These are phyloP conservation scores for Venturia pyrina DNA, from an alignment of 2,329 filamentous ascomycete species.

Conservation along the genomic window DNA sequence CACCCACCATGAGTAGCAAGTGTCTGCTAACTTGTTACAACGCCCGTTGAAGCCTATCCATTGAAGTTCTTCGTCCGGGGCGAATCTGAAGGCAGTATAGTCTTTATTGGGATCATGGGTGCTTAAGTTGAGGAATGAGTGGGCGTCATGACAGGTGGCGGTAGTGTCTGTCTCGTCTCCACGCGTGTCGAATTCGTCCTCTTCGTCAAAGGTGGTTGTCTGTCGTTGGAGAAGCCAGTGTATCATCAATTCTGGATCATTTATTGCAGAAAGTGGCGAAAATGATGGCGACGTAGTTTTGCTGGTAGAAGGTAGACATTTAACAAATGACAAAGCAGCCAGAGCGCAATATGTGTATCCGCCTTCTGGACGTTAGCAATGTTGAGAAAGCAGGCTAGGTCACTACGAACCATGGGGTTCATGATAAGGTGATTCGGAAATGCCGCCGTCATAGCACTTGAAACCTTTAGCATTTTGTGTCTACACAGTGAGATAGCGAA, in stretches of 20 bases:
- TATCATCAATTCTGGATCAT: conserved; percentile 29
- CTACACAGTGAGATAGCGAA: neutral
- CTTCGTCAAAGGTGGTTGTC: conserved; percentile 26
- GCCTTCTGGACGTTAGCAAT: conserved; percentile 37
- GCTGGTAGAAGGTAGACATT: conserved; percentile 38
- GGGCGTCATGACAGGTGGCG: conserved; percentile 30
- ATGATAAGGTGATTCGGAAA: conserved; percentile 66
- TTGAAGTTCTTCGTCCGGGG: conserved; percentile 42
- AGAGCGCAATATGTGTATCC: conserved; percentile 89
- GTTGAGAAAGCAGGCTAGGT: neutral
- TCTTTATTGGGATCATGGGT: conserved; percentile 17
- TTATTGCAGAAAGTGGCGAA: conserved; percentile 18
- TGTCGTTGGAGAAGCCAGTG: conserved; percentile 39
- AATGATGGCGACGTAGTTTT: neutral
- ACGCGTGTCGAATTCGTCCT: conserved; percentile 32
- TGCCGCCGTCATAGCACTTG: conserved; percentile 75
- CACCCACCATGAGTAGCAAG: conserved; percentile 95
- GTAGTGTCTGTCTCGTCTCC: conserved; percentile 28
- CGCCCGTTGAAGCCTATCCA: conserved; percentile 80
- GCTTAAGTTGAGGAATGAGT: conserved; percentile 27
- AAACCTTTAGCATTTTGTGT: conserved; percentile 6
- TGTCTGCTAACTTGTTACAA: conserved; percentile 84
- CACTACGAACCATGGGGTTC: conserved; percentile 63
- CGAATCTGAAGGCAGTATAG: conserved; percentile 19
- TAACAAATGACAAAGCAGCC: conserved; percentile 65